Evolutionary conservation across 192 early-diverging fungal species (phyloP).

Genomic region (Geranomyces michiganensis): DNA sequence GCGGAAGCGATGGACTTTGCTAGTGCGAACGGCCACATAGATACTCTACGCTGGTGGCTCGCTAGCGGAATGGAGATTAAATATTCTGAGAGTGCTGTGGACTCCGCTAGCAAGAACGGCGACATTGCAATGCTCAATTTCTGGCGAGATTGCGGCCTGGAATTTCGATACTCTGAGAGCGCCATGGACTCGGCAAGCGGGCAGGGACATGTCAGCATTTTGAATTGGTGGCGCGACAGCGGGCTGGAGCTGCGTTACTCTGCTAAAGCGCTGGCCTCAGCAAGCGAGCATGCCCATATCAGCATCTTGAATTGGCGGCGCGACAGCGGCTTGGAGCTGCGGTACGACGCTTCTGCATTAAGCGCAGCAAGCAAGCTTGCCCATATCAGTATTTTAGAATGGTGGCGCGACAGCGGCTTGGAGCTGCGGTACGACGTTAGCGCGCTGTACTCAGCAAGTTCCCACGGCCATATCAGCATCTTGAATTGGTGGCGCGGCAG

Average conservation of each 20-base stretch:
- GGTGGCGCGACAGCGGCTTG: constrained; percentile 20
- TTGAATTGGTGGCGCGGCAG: background rate
- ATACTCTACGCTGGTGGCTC: constrained; percentile 2
- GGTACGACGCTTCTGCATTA: background rate
- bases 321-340: constrained; percentile 1
- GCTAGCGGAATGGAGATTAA: background rate
- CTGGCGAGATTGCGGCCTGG: constrained; percentile 14
- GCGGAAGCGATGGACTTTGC: background rate
- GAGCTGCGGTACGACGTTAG: background rate
- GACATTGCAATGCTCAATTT: background rate
- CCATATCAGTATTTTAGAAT: constrained; percentile 3
- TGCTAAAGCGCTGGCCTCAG: background rate
- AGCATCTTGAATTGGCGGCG: background rate
- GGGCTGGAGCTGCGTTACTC: constrained; percentile 6
- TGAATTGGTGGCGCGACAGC: background rate
- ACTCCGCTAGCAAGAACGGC: background rate
- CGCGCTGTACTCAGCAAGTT: background rate
- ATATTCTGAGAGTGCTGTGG: background rate
- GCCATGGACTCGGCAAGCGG: background rate
- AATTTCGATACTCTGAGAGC: background rate
- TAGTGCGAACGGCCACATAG: background rate
- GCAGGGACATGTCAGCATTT: background rate
- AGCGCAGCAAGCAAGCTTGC: background rate
- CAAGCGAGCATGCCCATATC: background rate
- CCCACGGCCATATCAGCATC: background rate